These are phyloP conservation scores for Hordeum vulgare DNA, from an alignment of 176 grass and related monocot genomes.

Conservation along the genomic window DNA sequence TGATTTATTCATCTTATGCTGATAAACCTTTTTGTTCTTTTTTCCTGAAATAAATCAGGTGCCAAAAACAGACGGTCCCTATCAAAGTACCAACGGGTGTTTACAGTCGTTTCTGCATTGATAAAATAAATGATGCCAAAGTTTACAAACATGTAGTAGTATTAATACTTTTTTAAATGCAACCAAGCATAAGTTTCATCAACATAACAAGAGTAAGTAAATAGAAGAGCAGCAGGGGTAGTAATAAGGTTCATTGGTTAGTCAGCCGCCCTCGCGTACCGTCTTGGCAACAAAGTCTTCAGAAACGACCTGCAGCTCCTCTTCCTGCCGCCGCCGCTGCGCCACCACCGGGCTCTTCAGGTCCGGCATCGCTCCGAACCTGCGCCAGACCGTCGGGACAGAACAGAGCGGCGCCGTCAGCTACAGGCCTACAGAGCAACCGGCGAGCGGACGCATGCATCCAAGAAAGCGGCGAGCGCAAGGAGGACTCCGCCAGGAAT, in stretches of 20 bases:
- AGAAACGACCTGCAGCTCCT: slow-evolving; percentile 16
- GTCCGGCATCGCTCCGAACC: slow-evolving; percentile 48
- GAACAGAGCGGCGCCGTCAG: background rate
- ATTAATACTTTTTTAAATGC: background rate
- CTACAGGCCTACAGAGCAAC: background rate
- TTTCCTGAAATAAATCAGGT: background rate
- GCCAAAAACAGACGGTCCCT: background rate
- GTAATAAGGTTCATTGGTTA: background rate
- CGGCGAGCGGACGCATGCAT: background rate
- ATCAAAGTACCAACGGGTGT: background rate
- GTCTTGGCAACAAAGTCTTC: slow-evolving; percentile 35
- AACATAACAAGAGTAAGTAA: background rate
- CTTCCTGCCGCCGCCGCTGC: slow-evolving; percentile 22
- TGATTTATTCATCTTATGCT: background rate
- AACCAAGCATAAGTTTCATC: background rate
- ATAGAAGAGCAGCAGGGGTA: too few relatives aligned
- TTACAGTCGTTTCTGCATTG: slow-evolving; percentile 3
- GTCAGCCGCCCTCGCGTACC: background rate
- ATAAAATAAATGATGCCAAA: background rate
- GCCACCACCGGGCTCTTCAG: slow-evolving; percentile 11
- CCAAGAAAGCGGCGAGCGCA: background rate
- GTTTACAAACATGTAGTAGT: background rate
- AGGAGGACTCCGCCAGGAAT: too few relatives aligned
- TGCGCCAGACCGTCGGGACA: background rate
- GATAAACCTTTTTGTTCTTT: background rate